Percentiles rank a stretch among this genome's conserved stretches.
These are phyloP conservation scores for Globisporangium orthogonon DNA, from an alignment of 352 stramenopile genomes.

Conservation along the genomic window DNA sequence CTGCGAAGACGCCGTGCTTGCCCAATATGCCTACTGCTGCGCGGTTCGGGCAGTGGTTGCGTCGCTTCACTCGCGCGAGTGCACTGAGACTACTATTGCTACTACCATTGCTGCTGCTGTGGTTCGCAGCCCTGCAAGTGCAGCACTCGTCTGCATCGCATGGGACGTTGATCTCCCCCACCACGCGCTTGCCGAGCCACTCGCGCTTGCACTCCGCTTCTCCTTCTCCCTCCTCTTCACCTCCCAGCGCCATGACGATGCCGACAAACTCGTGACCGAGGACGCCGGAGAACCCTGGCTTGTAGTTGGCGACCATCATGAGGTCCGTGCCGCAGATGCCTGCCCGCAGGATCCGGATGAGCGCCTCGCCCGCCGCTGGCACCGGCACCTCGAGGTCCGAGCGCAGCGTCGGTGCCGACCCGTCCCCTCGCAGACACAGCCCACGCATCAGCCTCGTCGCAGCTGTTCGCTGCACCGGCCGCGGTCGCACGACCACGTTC, in stretches of 20 bases:
- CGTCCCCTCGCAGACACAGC: conserved; percentile 39
- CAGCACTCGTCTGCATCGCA: conserved; percentile 54
- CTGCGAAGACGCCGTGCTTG: conserved; percentile 75
- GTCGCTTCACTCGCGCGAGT: conserved; percentile 28
- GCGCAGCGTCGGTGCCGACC: conserved; percentile 18
- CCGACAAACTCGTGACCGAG: conserved; percentile 90
- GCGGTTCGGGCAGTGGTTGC: conserved; percentile 86
- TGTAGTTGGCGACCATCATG: conserved; percentile 73
- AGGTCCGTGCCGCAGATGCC: conserved; percentile 74
- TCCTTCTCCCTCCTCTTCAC: conserved; percentile 11
- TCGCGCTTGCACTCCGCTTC: not conserved
- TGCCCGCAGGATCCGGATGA: conserved; percentile 54
- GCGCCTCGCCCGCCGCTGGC: conserved; percentile 30
- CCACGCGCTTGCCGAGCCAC: conserved; percentile 81
- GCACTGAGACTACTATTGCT: conserved; percentile 2
- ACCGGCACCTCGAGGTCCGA: conserved; percentile 31
- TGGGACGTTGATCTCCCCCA: conserved; percentile 90
- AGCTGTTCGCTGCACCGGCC: not conserved
- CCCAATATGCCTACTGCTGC: conserved; percentile 80
- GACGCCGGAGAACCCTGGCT: conserved; percentile 52
- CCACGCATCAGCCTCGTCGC: conserved; percentile 29
- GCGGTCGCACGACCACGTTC: conserved; percentile 26
- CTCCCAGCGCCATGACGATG: conserved; percentile 59
- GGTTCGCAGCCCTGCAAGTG: conserved; percentile 13
- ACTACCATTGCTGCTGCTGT: not conserved